Percentiles rank a stretch among this genome's conserved stretches.
phyloP scores from a whole-genome alignment of 257 asterid genomes.

The Solanum clarkiae region DNA sequence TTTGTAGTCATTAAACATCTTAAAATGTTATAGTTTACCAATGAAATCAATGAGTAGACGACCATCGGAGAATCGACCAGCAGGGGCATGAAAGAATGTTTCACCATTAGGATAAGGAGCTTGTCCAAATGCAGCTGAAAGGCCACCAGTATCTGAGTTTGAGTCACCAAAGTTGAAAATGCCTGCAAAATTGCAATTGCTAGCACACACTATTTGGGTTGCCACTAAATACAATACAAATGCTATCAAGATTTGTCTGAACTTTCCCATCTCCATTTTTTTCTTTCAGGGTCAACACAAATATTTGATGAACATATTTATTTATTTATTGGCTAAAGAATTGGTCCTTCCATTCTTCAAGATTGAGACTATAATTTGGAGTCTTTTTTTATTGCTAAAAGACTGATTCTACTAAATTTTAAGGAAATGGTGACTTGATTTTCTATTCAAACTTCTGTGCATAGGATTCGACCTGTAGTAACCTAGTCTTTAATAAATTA shows the following conservation, averaged over 20 bases:
- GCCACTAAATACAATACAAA: neutral
- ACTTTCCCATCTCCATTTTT: neutral
- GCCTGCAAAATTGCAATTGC: slow-evolving; percentile 51
- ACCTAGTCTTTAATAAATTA: neutral
- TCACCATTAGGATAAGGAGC: slow-evolving; percentile 56
- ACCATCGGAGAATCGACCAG: slow-evolving; percentile 61
- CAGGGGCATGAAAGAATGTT: slow-evolving; percentile 42
- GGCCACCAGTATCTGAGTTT: slow-evolving; percentile 80
- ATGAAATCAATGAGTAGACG: slow-evolving; percentile 61
- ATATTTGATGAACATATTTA: neutral
- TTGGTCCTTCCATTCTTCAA: neutral
- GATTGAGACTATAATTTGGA: neutral
- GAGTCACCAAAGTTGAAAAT: slow-evolving; percentile 85
- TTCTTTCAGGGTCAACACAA: neutral
- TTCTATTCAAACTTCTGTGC: neutral
- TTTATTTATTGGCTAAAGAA: neutral
- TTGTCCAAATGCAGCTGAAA: slow-evolving; percentile 65
- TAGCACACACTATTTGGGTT: neutral
- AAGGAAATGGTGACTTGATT: neutral
- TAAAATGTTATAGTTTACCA: slow-evolving; percentile 20
- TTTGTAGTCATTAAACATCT: neutral
- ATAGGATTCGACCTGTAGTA: neutral
- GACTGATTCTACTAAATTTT: neutral
- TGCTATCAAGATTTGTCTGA: neutral
- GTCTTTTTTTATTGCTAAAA: neutral